Base-by-base conservation (phyloP, 805 yeast genomes). In the Wickerhamiella hasegawae region DNA sequence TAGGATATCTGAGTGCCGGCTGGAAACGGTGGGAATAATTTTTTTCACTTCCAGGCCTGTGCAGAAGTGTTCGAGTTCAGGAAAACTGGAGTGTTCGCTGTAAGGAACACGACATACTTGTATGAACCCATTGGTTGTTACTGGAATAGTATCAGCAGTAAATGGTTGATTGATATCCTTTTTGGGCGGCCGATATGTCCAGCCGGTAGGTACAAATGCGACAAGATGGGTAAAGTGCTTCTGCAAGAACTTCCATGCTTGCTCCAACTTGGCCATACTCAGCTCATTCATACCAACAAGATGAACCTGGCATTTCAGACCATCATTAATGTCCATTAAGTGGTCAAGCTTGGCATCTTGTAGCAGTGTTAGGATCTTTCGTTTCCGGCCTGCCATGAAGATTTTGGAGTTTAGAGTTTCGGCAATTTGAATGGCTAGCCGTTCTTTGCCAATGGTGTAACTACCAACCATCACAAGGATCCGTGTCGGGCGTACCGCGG, bases 401-500 rank as follows among this genome's bases (percentile, higher is more conserved):
- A 62, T 48, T 34, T 53, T 49, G 4, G 60, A 41, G 11, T 49
- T 47, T 20, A 58, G 48, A 3, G 45, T 39, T 12, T 43, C 54
- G 43, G 59, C 65, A 27, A 62, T 53, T 5, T 45, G 50, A 5
- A 81, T 54, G 0, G 94, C 96, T 20, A 90, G 53, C 38, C 76
- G 69, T 52, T 90, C 98, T 51, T 90, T 90, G 3, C 98, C 98
- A 26, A 90, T 84, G 2, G 85, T 70, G 53, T 90, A 90, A 0
- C 94, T 75, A 0, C 97, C 97, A 12, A 90, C 74, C 8, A 80
- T 59, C 6, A 76, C 67, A 40, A 80, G 55, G 40, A 66, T 63
- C 37, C 63, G 62, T 38, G 39, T 27, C n/a, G 45, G 44, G 3
- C 38, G 39, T 19, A 6, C 18, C 14, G 18, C n/a, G 19, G 37